A percentile compares a stretch with the other conserved stretches of the same genome.
These are phyloP conservation scores for Ilyonectria robusta DNA, from an alignment of 2,329 filamentous ascomycete species.

Conservation along the genomic window DNA sequence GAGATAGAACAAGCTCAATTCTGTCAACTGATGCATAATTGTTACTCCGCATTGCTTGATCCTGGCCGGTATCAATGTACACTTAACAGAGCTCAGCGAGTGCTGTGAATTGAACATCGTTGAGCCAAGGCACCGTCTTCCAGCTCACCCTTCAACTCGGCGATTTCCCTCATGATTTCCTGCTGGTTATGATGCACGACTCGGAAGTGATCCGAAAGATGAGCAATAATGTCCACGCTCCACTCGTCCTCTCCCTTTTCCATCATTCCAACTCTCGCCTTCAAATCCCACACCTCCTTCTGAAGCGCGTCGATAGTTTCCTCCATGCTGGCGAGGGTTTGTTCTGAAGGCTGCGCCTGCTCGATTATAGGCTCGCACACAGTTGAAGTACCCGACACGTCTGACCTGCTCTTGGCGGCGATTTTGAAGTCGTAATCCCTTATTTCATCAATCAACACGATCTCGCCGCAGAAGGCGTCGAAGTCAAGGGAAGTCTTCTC, in stretches of 20 bases:
- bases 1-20: not conserved
- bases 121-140: not conserved
- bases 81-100: not conserved
- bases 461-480: not conserved
- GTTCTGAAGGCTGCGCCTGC: not conserved
- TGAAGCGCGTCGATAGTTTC: not conserved
- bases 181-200: not conserved
- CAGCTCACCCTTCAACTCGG: not conserved
- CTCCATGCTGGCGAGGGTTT: not conserved
- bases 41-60: not conserved
- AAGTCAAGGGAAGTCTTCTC: not conserved
- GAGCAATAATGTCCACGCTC: not conserved
- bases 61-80: not conserved
- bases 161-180: not conserved
- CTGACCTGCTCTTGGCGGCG: not conserved
- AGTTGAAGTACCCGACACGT: not conserved
- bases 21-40: not conserved
- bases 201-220: not conserved
- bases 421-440: not conserved
- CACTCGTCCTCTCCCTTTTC: not conserved
- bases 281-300: not conserved
- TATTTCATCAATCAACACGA: not conserved
- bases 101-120: not conserved
- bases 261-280: not conserved
- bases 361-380: not conserved